These are phyloP conservation scores for Aspergillus ochraceoroseus DNA, from an alignment of 2,329 filamentous ascomycete genomes.

Conservation along the genomic window DNA sequence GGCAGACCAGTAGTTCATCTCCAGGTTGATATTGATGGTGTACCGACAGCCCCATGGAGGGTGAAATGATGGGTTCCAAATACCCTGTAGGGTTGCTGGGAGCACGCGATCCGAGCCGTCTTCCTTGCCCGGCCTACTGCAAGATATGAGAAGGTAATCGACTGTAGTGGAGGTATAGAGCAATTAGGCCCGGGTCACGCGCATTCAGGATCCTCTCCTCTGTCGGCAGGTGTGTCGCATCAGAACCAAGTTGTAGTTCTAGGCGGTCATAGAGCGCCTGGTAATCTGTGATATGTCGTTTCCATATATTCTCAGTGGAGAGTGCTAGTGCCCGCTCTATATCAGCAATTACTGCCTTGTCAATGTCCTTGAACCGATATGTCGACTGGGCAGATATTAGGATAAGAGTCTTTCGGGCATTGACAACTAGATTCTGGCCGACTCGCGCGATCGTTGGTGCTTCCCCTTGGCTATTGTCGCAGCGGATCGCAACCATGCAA, in stretches of 20 bases:
- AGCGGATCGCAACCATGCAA: slow-evolving; percentile 29
- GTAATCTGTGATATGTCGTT: slow-evolving; percentile 37
- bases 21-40: slow-evolving; percentile 55
- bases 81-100: slow-evolving; percentile 55
- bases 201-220: slow-evolving; percentile 26
- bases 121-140: slow-evolving; percentile 44
- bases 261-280: slow-evolving; percentile 30
- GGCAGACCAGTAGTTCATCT: slow-evolving; percentile 58
- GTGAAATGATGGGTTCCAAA: slow-evolving; percentile 49
- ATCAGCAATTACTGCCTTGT: slow-evolving; percentile 27
- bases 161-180: slow-evolving; percentile 51
- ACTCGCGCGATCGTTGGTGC: slow-evolving; percentile 13
- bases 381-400: slow-evolving; percentile 41
- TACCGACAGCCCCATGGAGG: slow-evolving; percentile 54
- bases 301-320: slow-evolving; percentile 23
- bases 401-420: slow-evolving; percentile 35
- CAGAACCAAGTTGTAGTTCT: slow-evolving; percentile 26
- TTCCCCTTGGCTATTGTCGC: slow-evolving; percentile 26
- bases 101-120: slow-evolving; percentile 29
- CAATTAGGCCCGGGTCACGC: slow-evolving; percentile 51
- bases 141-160: slow-evolving; percentile 54
- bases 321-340: slow-evolving; percentile 23
- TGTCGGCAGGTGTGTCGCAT: slow-evolving; percentile 27
- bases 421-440: slow-evolving; percentile 38
- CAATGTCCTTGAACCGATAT: slow-evolving; percentile 32